These are phyloP conservation scores for Colletotrichum salicis DNA, from an alignment of 2,329 filamentous ascomycete species.

Conservation along the genomic window DNA sequence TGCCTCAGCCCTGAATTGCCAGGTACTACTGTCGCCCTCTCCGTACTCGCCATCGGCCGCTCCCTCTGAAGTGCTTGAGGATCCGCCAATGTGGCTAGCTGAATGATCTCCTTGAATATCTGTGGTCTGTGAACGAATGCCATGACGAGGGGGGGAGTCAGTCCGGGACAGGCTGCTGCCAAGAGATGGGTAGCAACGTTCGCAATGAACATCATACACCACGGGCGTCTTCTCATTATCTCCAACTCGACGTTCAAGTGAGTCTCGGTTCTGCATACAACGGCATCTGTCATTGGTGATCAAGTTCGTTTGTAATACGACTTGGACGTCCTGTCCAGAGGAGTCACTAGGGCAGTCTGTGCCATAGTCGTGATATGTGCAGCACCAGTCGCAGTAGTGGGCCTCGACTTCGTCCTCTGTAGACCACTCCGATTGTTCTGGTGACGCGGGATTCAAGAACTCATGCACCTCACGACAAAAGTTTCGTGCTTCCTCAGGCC, in stretches of 20 bases:
- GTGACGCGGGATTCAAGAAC: background rate
- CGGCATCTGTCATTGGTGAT: rapidly evolving
- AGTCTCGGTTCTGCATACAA: background rate
- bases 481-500: background rate
- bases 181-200: background rate
- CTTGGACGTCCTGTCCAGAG: rapidly evolving
- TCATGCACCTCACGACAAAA: background rate
- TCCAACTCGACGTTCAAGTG: background rate
- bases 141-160: too few relatives aligned
- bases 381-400: background rate
- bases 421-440: background rate
- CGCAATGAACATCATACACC: background rate
- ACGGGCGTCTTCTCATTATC: background rate
- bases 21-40: background rate
- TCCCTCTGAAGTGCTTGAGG: background rate
- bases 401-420: background rate
- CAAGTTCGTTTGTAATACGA: background rate
- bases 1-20: background rate
- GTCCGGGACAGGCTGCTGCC: background rate
- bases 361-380: background rate
- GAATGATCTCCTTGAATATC: background rate
- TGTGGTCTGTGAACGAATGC: background rate
- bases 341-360: background rate
- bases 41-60: too few relatives aligned
- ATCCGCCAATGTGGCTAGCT: background rate